Evolutionary conservation across 495 filamentous ascomycete species (phyloP).

Genomic region (Trichocladium uniseriatum): DNA sequence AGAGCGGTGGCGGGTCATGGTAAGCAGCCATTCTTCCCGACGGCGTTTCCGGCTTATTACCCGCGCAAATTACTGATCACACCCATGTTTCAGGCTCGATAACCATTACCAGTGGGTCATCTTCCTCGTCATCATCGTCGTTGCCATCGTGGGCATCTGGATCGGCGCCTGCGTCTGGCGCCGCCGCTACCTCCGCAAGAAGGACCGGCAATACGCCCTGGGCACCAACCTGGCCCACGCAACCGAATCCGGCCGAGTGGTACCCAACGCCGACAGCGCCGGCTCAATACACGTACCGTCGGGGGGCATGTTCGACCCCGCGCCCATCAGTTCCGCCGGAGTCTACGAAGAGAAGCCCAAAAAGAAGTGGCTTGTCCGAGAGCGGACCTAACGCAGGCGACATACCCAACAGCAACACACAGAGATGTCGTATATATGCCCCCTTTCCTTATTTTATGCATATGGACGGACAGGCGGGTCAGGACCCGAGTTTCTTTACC

Average conservation of each 20-base stretch:
- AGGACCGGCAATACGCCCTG: constrained; percentile 42
- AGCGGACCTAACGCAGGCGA: constrained; percentile 22
- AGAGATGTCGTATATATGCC: constrained; percentile 3
- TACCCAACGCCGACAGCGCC: constrained; percentile 22
- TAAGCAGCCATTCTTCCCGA: constrained; percentile 8
- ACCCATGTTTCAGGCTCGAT: constrained; percentile 31
- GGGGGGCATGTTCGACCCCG: constrained; percentile 27
- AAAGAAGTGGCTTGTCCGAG: constrained; percentile 34
- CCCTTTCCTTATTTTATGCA: neutral
- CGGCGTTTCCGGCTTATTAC: neutral
- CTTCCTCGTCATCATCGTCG: constrained; percentile 44
- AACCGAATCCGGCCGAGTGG: constrained; percentile 23
- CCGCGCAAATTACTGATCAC: neutral
- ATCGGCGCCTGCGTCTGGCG: constrained; percentile 45
- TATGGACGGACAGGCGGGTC: neutral
- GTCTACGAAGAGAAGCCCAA: constrained; percentile 27
- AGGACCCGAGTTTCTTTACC: too few relatives aligned
- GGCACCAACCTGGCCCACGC: constrained; percentile 25
- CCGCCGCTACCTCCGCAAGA: constrained; percentile 42
- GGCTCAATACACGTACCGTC: constrained; percentile 23
- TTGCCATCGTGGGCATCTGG: constrained; percentile 45
- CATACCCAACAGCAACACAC: neutral
- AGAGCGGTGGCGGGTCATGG: constrained; percentile 18
- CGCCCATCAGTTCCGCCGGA: constrained; percentile 19
- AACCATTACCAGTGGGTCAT: constrained; percentile 49